Conservation (phyloP, 1,284 basidiomycete species). For the Phenoliferia sp. region DNA sequence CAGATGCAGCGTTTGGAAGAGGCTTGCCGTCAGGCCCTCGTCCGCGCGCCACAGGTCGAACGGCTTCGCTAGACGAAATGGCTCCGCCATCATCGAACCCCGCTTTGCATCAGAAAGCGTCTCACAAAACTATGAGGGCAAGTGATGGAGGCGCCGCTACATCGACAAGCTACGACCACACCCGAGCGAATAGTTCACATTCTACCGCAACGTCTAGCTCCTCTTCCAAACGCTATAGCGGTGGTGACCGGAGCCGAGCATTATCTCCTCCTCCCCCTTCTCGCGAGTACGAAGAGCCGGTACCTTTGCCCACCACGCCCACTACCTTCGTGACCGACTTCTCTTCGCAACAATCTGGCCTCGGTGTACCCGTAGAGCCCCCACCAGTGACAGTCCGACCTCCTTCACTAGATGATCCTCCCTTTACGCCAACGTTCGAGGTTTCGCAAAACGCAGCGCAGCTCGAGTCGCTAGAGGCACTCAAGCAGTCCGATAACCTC, state of each 20-base stretch:
- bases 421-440: constrained; percentile 15
- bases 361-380: neutral
- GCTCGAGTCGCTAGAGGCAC: constrained; percentile 65
- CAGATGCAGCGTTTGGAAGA: neutral
- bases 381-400: neutral
- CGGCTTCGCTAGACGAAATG: neutral
- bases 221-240: neutral
- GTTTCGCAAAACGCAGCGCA: constrained; percentile 8
- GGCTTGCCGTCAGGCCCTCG: neutral
- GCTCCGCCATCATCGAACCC: neutral
- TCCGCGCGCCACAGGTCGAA: neutral
- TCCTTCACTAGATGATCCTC: neutral
- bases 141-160: neutral
- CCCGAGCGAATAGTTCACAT: neutral
- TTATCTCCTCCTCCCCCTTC: constrained; percentile 21
- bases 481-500: constrained; percentile 79
- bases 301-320: constrained; percentile 11
- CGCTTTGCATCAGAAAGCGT: neutral
- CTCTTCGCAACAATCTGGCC: constrained; percentile 5
- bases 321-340: constrained; percentile 8
- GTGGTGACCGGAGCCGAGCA: neutral
- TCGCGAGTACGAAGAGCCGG: constrained; percentile 4
- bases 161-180: neutral
- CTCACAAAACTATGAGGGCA: neutral
- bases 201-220: neutral